Conservation (phyloP, 129 eudicot genomes). For the Apium graveolens region DNA sequence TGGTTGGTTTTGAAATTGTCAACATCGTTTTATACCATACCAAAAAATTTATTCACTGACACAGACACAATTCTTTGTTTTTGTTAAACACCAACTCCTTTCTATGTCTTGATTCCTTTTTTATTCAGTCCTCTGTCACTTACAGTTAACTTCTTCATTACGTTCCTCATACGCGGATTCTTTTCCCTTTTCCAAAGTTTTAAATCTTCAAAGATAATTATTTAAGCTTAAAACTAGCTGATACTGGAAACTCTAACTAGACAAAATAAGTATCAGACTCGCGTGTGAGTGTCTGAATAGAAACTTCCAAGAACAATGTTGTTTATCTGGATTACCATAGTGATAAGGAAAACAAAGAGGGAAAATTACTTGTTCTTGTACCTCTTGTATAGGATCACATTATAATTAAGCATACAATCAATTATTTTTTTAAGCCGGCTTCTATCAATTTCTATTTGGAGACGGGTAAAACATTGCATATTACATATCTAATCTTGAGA, state of each 20-base stretch:
- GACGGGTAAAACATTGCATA: slow-evolving; percentile 6
- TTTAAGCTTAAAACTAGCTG: neutral
- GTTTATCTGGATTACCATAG: neutral
- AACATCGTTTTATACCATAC: too few relatives aligned
- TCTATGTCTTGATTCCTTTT: too few relatives aligned
- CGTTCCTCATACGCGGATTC: neutral
- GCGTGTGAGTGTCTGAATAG: neutral
- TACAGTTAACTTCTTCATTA: neutral
- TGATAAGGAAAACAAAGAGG: neutral
- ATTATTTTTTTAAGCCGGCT: slow-evolving; percentile 1
- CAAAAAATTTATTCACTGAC: too few relatives aligned
- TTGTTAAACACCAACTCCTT: too few relatives aligned
- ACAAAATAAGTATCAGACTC: neutral
- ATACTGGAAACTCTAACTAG: neutral
- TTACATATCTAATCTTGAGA: slow-evolving; percentile 8
- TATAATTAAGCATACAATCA: neutral
- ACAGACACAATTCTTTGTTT: too few relatives aligned
- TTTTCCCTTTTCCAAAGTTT: too few relatives aligned
- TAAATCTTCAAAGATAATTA: neutral
- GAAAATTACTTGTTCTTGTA: neutral
- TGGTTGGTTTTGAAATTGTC: too few relatives aligned
- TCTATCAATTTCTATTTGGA: neutral
- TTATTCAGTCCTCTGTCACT: too few relatives aligned
- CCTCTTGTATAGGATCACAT: neutral
- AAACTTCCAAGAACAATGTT: neutral